phyloP scores from a whole-genome alignment of 768 basidiomycete species.

The Lactarius akahatsu region DNA sequence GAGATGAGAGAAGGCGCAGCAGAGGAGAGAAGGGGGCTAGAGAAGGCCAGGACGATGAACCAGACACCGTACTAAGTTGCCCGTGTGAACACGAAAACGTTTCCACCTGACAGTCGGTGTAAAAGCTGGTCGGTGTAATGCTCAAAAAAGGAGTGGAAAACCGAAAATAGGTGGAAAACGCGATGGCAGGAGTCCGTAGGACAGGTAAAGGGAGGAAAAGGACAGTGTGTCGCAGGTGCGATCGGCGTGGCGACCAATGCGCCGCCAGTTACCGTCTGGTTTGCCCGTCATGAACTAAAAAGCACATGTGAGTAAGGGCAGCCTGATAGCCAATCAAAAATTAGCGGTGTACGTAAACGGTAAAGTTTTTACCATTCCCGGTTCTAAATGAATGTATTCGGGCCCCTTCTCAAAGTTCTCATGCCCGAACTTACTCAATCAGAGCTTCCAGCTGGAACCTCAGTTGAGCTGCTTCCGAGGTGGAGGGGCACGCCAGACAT shows the following conservation, averaged over 20 bases:
- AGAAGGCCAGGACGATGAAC: neutral
- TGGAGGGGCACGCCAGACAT: neutral
- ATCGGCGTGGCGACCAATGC: slow-evolving; percentile 1
- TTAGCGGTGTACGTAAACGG: slow-evolving; percentile 23
- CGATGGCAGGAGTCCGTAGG: neutral
- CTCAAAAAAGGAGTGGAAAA: slow-evolving; percentile 3
- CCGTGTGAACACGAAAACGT: neutral
- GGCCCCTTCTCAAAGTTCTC: slow-evolving; percentile 4
- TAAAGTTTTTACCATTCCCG: neutral
- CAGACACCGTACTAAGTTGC: neutral
- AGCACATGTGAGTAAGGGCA: slow-evolving; percentile 2
- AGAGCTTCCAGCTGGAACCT: neutral
- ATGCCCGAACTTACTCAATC: neutral
- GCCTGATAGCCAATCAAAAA: slow-evolving; percentile 10
- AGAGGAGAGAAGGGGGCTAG: neutral
- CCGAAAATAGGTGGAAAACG: neutral
- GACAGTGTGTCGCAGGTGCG: neutral
- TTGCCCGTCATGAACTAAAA: slow-evolving; percentile 11
- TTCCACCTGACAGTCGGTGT: neutral
- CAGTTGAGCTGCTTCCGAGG: neutral
- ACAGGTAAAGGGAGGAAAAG: neutral
- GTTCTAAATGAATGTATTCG: slow-evolving; percentile 7
- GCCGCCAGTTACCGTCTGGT: neutral
- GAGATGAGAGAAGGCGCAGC: slow-evolving; percentile 5
- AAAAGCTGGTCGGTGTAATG: neutral